Base-by-base conservation (phyloP, 2,329 filamentous ascomycete species). In the Arthrobotrys entomopaga region DNA sequence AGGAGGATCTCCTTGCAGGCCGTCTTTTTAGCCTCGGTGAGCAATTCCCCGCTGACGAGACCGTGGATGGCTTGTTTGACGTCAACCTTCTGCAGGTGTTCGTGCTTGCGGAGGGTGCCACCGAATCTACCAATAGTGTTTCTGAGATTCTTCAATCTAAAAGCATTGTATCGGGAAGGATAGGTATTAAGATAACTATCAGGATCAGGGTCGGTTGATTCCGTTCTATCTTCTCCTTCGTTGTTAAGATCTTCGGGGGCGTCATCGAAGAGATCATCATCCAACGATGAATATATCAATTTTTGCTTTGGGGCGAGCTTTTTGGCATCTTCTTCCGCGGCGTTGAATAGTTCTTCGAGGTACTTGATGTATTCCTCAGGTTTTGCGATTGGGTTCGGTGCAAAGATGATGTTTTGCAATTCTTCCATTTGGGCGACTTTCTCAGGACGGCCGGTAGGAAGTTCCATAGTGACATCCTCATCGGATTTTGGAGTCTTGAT, bases 1-100 rank as follows among this genome's bases (percentile, higher is more conserved):
- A 75, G 59, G 1, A 75, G 48, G 10, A 75, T 75, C 43, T 74
- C 70, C 11, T 74, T 74, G 48, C 71, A 75, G 3, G 65, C 71
- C 16, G 58, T 53, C 29, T 70, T 75, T 34, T 75, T 75, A 11
- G 65, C 59, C n/a, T 75, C 71, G 15, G 71, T 75, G 53, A 75
- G 65, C 3, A 75, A 43, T n/a, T 75, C 64, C 0, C 71, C 60
- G 22, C 65, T 75, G 22, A 75, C 58, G 13, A 75, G 65, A 16
- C 53, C 65, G 48, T 75, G 71, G 40, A 75, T 75, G 0, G 71
- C 22, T 49, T 75, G 71, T 22, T 75, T 75, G 5, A 75, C 65
- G n/a, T 75, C 71, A 0, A 46, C 6, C 20, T 20, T 46, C 1
- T 20, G n/a, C 22, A 74, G 52, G 8, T 0, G 19, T 10, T 52